These are phyloP conservation scores for Thalassiosira profunda DNA, from an alignment of 108 stramenopile species.

Conservation along the genomic window DNA sequence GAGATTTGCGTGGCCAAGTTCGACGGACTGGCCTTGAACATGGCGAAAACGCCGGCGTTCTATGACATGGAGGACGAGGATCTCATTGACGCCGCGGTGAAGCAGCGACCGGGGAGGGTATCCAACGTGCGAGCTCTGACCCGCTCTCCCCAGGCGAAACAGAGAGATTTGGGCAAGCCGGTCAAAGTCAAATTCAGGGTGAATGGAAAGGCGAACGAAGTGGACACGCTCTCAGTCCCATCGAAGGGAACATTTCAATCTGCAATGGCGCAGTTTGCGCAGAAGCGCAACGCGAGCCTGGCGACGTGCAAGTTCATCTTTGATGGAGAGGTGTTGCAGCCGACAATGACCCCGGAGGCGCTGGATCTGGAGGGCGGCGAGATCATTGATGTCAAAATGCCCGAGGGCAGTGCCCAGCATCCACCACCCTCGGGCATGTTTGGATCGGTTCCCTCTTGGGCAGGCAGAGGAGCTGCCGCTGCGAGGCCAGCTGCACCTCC, in stretches of 20 bases:
- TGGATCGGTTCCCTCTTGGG: slow-evolving; percentile 3
- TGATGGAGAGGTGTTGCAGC: slow-evolving; percentile 50
- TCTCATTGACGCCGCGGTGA: slow-evolving; percentile 71
- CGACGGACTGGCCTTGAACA: slow-evolving; percentile 57
- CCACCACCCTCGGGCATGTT: background rate
- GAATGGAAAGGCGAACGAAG: slow-evolving; percentile 33
- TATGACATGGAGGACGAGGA: slow-evolving; percentile 83
- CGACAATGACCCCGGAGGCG: slow-evolving; percentile 28
- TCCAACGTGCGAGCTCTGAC: slow-evolving; percentile 16
- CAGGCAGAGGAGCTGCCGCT: background rate
- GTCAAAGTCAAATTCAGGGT: slow-evolving; percentile 35
- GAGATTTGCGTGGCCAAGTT: slow-evolving; percentile 32
- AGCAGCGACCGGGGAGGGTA: no score
- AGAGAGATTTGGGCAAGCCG: slow-evolving; percentile 7
- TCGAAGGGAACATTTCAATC: slow-evolving; percentile 11
- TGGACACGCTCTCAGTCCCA: slow-evolving; percentile 2
- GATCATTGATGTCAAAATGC: slow-evolving; percentile 59
- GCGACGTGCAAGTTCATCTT: slow-evolving; percentile 39
- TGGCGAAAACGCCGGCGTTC: slow-evolving; percentile 49
- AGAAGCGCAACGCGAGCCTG: slow-evolving; percentile 7
- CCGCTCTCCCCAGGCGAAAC: slow-evolving; percentile 9
- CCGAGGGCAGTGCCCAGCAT: background rate
- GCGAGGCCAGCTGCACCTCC: no score
- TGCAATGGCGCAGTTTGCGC: slow-evolving; percentile 19
- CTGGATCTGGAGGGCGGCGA: slow-evolving; percentile 63